A percentile compares a stretch with the other conserved stretches of the same genome.
Evolutionary conservation across 2,329 filamentous ascomycete species (phyloP).

Genomic region (Colletotrichum sidae): DNA sequence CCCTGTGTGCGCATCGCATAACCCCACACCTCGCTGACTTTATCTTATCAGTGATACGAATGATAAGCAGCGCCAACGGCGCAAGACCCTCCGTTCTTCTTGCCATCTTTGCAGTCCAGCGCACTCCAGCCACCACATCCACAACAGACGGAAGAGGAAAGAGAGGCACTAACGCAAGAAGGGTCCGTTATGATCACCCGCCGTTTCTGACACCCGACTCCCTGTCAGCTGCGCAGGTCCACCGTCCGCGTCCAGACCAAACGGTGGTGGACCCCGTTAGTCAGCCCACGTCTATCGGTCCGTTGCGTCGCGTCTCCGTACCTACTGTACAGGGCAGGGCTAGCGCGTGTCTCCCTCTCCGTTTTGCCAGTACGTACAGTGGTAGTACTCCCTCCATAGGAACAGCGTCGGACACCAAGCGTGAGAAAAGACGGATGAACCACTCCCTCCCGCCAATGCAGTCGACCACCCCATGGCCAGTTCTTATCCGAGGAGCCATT

Average conservation of each 20-base stretch:
- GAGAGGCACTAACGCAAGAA: not conserved
- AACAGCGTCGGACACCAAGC: not conserved
- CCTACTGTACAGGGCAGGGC: not conserved
- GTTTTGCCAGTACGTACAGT: not conserved
- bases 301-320: not conserved
- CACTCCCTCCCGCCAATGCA: conserved; percentile 7
- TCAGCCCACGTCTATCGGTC: too few species aligned
- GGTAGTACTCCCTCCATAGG: not conserved
- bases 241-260: not conserved
- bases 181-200: conserved; percentile 11
- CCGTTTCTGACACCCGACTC: conserved; percentile 9
- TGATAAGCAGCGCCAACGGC: not conserved
- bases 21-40: too few species aligned
- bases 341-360: not conserved
- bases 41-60: not conserved
- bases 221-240: not conserved
- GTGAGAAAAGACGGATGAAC: conserved; percentile 13
- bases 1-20: too few species aligned
- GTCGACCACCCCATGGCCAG: not conserved
- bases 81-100: not conserved
- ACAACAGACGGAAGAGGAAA: not conserved
- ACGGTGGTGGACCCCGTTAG: not conserved
- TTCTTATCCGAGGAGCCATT: conserved; percentile 17
- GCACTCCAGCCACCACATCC: too few species aligned
- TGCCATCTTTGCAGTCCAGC: not conserved